These are phyloP conservation scores for Cucurbita ficifolia DNA, from an alignment of 306 rosid genomes.

Conservation along the genomic window DNA sequence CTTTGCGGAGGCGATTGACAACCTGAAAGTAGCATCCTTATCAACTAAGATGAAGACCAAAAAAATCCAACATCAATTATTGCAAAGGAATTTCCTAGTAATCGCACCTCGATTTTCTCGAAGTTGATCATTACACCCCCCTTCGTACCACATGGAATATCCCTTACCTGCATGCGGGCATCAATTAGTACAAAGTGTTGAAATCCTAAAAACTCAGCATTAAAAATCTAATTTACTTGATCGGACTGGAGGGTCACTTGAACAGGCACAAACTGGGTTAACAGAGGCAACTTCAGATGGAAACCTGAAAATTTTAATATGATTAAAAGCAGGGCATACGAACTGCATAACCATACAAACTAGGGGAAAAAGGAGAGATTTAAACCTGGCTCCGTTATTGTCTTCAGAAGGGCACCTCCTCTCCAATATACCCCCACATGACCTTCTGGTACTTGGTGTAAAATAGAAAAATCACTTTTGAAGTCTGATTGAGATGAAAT, in stretches of 20 bases:
- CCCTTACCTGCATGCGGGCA: constrained; percentile 45
- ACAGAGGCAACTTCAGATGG: constrained; percentile 68
- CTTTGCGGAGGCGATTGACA: constrained; percentile 69
- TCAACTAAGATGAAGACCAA: not conserved
- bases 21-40: constrained; percentile 35
- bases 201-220: not conserved
- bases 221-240: constrained; percentile 22
- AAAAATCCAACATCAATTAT: not conserved
- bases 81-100: not conserved
- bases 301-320: constrained; percentile 38
- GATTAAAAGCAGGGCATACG: not conserved
- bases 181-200: not conserved
- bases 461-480: constrained; percentile 28
- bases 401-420: constrained; percentile 86
- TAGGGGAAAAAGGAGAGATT: not conserved
- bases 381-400: constrained; percentile 70
- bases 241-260: constrained; percentile 92
- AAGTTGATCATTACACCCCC: constrained; percentile 88
- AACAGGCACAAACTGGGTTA: constrained; percentile 75
- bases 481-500: constrained; percentile 34
- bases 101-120: constrained; percentile 70
- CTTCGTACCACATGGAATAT: constrained; percentile 91
- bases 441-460: constrained; percentile 98
- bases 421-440: constrained; percentile 95
- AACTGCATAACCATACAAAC: not conserved